These are phyloP conservation scores for Coelastrella sp. DNA, from an alignment of 139 green algal species.

Conservation along the genomic window DNA sequence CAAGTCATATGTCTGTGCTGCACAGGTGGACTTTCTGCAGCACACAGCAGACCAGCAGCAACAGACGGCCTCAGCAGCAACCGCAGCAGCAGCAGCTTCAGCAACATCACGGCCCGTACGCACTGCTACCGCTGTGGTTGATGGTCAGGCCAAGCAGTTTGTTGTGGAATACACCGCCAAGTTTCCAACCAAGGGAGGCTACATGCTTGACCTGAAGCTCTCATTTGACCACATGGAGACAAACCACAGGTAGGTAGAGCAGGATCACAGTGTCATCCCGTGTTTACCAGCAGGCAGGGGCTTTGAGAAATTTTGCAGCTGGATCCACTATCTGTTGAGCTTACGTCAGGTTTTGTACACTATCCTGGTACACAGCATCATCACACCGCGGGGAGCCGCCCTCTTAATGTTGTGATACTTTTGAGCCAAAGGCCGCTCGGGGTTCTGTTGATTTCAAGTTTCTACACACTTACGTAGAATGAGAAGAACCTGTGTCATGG, in stretches of 20 bases:
- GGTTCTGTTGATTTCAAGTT: too few relatives aligned
- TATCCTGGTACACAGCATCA: too few relatives aligned
- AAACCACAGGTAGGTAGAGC: conserved; percentile 46
- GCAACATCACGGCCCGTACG: conserved; percentile 52
- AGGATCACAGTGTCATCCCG: not conserved
- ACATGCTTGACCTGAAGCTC: conserved; percentile 82
- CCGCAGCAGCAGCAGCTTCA: not conserved
- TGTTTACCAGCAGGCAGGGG: not conserved
- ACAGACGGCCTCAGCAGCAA: not conserved
- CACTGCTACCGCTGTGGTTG: conserved; percentile 62
- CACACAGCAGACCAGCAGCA: not conserved
- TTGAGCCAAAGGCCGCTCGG: too few relatives aligned
- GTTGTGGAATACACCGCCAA: conserved; percentile 43
- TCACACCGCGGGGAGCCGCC: too few relatives aligned
- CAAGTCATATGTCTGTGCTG: not conserved
- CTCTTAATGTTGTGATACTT: too few relatives aligned
- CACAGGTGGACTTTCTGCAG: conserved; percentile 33
- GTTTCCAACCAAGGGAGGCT: conserved; percentile 84
- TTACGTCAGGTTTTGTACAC: not conserved
- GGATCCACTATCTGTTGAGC: not conserved
- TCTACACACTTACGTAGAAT: too few relatives aligned
- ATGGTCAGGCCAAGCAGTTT: conserved; percentile 63
- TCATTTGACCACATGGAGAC: conserved; percentile 80
- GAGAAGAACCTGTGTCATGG: too few relatives aligned
- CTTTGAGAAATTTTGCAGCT: not conserved